Conservation (phyloP, 169 alveolate genomes). For the Eimeria acervulina region DNA sequence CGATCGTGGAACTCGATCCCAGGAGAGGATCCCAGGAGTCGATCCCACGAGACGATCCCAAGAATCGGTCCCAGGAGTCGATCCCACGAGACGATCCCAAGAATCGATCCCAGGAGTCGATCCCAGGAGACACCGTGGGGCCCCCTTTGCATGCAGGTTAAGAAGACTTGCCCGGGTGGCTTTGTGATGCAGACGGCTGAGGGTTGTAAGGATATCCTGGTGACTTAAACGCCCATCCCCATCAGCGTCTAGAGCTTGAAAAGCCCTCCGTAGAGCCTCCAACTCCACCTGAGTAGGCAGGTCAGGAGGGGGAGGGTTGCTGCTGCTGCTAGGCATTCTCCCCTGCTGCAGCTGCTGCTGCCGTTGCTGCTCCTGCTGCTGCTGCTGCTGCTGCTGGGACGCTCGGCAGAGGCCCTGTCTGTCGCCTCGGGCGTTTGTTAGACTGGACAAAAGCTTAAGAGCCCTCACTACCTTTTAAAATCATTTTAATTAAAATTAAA, state of each 20-base stretch:
- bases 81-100: not conserved
- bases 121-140: too few species aligned
- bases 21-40: too few species aligned
- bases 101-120: not conserved
- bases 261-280: slow-evolving; percentile 86
- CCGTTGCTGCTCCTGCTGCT: not conserved
- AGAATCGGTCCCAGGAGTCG: not conserved
- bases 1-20: too few species aligned
- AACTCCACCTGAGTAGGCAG: slow-evolving; percentile 85
- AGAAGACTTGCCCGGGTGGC: slow-evolving; percentile 62
- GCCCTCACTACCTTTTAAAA: not conserved
- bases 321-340: slow-evolving; percentile 41
- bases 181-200: slow-evolving; percentile 66
- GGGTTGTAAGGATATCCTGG: slow-evolving; percentile 72
- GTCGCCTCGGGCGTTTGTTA: not conserved
- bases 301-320: slow-evolving; percentile 51
- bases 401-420: not conserved
- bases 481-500: not conserved
- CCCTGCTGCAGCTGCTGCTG: not conserved
- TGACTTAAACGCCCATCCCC: slow-evolving; percentile 82
- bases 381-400: not conserved
- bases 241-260: slow-evolving; percentile 81
- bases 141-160: not conserved
- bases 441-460: not conserved
- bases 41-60: not conserved